Evolutionary conservation across 345 rosid species (phyloP), one percentile per base, ranked within the genome.

Genomic region (Sapria himalayana): DNA sequence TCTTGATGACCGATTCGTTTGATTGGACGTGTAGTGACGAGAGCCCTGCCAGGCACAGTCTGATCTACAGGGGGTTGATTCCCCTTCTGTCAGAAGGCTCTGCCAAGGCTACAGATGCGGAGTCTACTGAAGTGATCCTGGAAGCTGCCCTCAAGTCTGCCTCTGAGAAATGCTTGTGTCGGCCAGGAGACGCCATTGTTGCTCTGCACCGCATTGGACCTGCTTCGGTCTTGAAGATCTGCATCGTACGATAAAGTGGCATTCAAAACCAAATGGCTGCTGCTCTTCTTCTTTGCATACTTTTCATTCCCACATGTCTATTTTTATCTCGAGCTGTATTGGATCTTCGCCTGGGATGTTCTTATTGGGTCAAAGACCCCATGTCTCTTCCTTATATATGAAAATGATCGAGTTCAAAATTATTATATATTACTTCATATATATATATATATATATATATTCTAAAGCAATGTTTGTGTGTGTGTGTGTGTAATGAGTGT

Each of bases 21-120:
- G 94, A 82, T 54, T 82, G 94, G 94, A 32, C 50, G 25, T 71
- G 79, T 67, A 82, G 94, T 22, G 92, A 82, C n/a, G 94, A 82
- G 63, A 45, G 66, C 8, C 94, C 94, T 4, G 94, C 94, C 15
- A 78, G 92, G 56, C 94, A 78, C 36, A 75, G 92, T 59, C 72
- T 82, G 41, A 69, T 75, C 49, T 71, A 82, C 27, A 59, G 94
- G 56, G 94, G 94, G n/a, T 64, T 82, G 63, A 60, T 78, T 45
- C 94, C 94, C 4, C 33, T 82, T 12, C 67, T 82, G 39, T 85
- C 73, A 2, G 94, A 82, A 71, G 92, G 94, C 32, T 82, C 94
- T 4, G 81, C 94, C 1, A 82, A 73, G 68, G 94, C 94, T 29
- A 82, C 94, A 0, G 94, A 82, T 59, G 75, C 86, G 9, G 92